Base-by-base conservation (phyloP, 2,329 filamentous ascomycete species). In the Sclerotinia subarctica region DNA sequence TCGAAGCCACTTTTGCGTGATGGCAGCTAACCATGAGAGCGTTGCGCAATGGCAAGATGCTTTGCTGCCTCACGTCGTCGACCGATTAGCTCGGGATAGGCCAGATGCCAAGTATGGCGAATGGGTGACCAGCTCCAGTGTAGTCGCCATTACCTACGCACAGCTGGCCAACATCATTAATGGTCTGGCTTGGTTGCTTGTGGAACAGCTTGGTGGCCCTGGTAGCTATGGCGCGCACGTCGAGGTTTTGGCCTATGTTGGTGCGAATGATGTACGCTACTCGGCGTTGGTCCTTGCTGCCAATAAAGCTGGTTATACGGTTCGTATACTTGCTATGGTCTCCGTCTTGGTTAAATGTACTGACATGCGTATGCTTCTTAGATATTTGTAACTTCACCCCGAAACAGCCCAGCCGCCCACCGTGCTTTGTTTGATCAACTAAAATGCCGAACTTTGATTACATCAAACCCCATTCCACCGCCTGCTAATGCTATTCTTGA, bases 191-290 rank as follows among this genome's bases (percentile, higher is more conserved):
- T 72, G 68, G 69, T 67, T 64, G 19, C 47, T 73, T 8, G 10
- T 26, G 5, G 56, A 32, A 64, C n/a, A 52, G 63, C 26, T 46
- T 44, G 21, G 6, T 69, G n/a, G 64, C 29, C 13, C 26, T 3
- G 35, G 60, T n/a, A 54, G 42, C 51, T 26, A 56, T 58, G 13
- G 78, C 78, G 54, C 78, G 77, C 0, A 82, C 79, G n/a, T 51
- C 1, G 51, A 64, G 19, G 44, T 49, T 0, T 76, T 83, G 42
- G 78, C 80, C 2, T 83, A 82, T 72, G 78, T 83, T 64, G 81
- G 81, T 0, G 5, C 62, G 21, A 66, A 66, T 21, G 67, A 54
- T 38, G 29, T 66, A 19, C 53, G 60, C n/a, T 68, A 59, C 44
- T n/a, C 13, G 17, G 29, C 29, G 5, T 24, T 65, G 2, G 21